Evolutionary conservation across 2,329 filamentous ascomycete species (phyloP), one percentile per base, ranked within the genome.

Genomic region (Aphanoascus verrucosus): DNA sequence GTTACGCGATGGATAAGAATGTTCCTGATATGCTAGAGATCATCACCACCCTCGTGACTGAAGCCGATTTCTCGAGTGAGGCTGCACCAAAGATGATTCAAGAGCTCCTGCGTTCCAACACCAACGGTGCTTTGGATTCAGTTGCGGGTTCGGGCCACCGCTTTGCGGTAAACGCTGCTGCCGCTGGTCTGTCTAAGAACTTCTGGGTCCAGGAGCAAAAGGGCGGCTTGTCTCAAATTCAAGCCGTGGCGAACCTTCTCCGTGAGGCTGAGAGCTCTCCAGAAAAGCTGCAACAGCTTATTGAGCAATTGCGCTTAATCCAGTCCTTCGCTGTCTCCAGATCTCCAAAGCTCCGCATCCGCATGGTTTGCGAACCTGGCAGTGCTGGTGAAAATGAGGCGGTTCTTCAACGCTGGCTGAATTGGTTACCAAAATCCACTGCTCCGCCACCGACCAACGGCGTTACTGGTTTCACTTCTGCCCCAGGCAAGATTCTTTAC

Each of bases 21-120:
- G 81, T 98, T 1, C 85, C 88, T 0, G 84, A 85, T 53, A 94
- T 98, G 89, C 88, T 94, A 62, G 83, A 91, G 44, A 78, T 98
- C 11, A 72, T 98, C 28, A 82, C 83, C 41, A 86, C 83, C 51
- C 74, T 98, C 9, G 79, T 97, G 12, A 73, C 85, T 28, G 90
- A 95, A 61, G 96, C 93, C 1, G 81, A 97, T 67, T 98, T 98
- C 63, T 86, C 90, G 60, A 85, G 85, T 57, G 78, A 86, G 0
- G 84, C 88, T 61, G 88, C 90, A 1, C 82, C 89, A 20, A 79
- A 82, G 49, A 86, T 91, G 65, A 87, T 97, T 50, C 80, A 86
- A 50, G 88, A 97, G 68, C 77, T 98, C 20, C 75, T 98, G 11
- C 88, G 94, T 64, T 85, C 85, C 14, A 85, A 86, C 12, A 86